Base-by-base conservation (phyloP, 2,329 filamentous ascomycete species). In the Neonectria punicea region DNA sequence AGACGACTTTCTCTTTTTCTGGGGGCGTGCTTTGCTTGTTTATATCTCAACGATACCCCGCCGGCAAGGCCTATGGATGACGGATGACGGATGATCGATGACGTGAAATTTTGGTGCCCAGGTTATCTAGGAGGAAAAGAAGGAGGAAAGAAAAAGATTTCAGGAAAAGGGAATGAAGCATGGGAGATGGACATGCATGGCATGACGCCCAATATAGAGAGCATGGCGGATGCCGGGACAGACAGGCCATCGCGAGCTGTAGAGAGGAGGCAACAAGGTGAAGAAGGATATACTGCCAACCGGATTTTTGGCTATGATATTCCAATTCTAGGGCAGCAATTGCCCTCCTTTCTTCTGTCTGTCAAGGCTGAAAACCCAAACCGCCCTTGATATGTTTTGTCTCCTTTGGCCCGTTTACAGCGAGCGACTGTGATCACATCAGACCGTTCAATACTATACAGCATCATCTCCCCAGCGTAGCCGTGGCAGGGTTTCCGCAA, bases 21-120 rank as follows among this genome's bases (percentile, higher is more conserved):
- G 66, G 70, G 72, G 68, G 72, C 73, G 72, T 75, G 73, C 71
- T 75, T 75, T 77, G 75, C 75, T 77, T 77, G 70, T 73, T 75
- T 75, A 78, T 73, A 79, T 79, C 77, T 79, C 77, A 79, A 79
- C 77, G 77, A 79, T 79, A 79, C 77, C 77, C 77, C 76, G 76
- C 73, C 72, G 71, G 72, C 68, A 71, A 74, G 73, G 73, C 73
- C 73, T 73, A 73, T 69, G 73, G 71, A 75, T 74, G 73, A 67
- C 25, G 49, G 46, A 36, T 16, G 34, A 18, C 7, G 28, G 28
- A 59, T 51, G 60, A 63, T 59, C 11, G 32, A 36, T 36, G 13
- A 18, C 39, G 44, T 54, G 61, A 64, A 57, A 41, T 58, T 72
- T 69, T 66, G 49, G 57, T n/a, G 30, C 1, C 25, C 25, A 51